These are phyloP conservation scores for Podaxis mareebaensis DNA, from an alignment of 768 basidiomycete genomes.

Conservation along the genomic window DNA sequence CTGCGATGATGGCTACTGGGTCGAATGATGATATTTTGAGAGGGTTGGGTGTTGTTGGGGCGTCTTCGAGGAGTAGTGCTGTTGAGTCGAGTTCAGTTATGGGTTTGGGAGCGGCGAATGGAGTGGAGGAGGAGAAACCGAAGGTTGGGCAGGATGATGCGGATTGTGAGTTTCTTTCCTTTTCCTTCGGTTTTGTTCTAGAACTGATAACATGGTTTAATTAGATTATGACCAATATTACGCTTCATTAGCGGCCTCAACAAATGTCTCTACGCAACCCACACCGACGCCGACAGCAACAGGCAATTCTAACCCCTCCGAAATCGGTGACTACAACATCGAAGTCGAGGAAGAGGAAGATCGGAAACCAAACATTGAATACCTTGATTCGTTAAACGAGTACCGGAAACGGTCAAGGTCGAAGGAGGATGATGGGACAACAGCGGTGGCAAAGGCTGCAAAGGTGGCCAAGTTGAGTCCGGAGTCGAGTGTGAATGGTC, in stretches of 20 bases:
- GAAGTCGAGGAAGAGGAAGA: conserved; percentile 66
- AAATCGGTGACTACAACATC: conserved; percentile 31
- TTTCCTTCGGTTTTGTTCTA: not conserved
- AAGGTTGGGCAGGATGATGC: conserved; percentile 50
- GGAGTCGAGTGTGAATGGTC: conserved; percentile 16
- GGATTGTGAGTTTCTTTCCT: conserved; percentile 54
- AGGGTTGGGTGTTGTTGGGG: conserved; percentile 62
- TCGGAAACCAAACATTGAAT: conserved; percentile 62
- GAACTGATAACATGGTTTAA: not conserved
- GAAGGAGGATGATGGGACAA: conserved; percentile 40
- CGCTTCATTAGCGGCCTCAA: conserved; percentile 68
- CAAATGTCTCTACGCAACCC: conserved; percentile 53
- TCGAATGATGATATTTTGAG: conserved; percentile 75
- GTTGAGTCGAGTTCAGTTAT: conserved; percentile 9
- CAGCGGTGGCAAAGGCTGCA: conserved; percentile 32
- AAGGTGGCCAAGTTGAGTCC: conserved; percentile 38
- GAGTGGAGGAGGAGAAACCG: conserved; percentile 39
- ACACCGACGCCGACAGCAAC: conserved; percentile 60
- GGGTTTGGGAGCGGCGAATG: conserved; percentile 19
- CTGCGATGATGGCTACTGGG: conserved; percentile 7
- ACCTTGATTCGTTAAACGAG: conserved; percentile 69
- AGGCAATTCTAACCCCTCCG: conserved; percentile 49
- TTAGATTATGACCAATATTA: conserved; percentile 84
- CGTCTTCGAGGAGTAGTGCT: conserved; percentile 21
- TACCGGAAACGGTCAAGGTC: conserved; percentile 76